phyloP scores from a whole-genome alignment of 768 basidiomycete species.

The Chalciporus piperatus region DNA sequence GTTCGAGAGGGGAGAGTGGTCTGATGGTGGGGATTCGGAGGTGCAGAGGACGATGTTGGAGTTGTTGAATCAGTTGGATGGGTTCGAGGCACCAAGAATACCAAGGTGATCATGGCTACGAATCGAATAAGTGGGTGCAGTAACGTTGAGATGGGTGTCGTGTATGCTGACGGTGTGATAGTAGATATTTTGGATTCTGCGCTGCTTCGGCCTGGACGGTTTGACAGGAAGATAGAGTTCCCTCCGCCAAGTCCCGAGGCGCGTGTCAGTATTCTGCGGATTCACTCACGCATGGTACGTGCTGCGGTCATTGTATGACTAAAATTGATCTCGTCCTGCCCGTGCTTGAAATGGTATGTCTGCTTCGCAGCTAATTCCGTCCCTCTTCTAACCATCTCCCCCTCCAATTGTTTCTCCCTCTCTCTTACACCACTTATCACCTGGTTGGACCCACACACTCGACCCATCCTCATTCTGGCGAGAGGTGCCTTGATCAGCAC shows the following conservation, averaged over 20 bases:
- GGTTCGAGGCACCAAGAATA: slow-evolving; percentile 84
- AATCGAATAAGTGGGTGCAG: slow-evolving; percentile 79
- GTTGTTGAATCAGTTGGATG: slow-evolving; percentile 83
- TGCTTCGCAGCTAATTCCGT: too few species aligned
- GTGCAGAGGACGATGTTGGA: slow-evolving; percentile 92
- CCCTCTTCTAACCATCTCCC: too few species aligned
- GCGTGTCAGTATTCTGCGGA: slow-evolving; percentile 93
- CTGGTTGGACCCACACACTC: too few species aligned
- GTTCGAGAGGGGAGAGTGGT: slow-evolving; percentile 81
- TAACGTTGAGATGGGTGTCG: too few species aligned
- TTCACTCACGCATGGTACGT: slow-evolving; percentile 88
- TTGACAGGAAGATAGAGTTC: slow-evolving; percentile 98
- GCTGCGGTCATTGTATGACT: too few species aligned
- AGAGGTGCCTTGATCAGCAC: too few species aligned
- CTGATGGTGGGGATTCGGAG: slow-evolving; percentile 82
- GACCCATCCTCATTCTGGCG: too few species aligned
- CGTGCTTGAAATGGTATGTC: too few species aligned
- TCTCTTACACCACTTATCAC: too few species aligned
- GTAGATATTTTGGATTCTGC: slow-evolving; percentile 97
- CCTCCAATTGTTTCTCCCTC: too few species aligned
- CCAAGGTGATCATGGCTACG: slow-evolving; percentile 94
- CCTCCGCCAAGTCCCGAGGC: slow-evolving; percentile 97
- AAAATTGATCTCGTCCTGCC: too few species aligned
- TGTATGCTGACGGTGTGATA: slow-evolving; percentile 23
- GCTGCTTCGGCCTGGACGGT: slow-evolving; percentile 88